Evolutionary conservation across 2,329 filamentous ascomycete genomes (phyloP), one percentile per base, ranked within the genome.

Genomic region (Podosphaera leucotricha): DNA sequence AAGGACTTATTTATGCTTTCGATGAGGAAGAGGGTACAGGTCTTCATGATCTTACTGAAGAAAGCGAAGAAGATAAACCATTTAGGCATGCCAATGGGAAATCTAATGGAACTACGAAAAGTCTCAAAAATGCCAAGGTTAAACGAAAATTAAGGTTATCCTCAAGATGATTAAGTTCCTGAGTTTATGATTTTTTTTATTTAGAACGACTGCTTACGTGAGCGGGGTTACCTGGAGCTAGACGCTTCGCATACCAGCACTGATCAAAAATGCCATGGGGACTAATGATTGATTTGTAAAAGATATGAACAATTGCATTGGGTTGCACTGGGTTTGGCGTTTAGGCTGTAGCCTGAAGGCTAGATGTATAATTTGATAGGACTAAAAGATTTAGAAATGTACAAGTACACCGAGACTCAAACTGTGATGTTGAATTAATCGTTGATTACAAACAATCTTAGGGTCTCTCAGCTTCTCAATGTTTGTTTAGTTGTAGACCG

Each of bases 1-100:
- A 86, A 50, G 82, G 82, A 3, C 66, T 95, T 20, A 93, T 95
- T 60, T 79, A 80, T 48, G 79, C 77, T 10, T 94, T 93, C 54
- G 87, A 95, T 54, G 75, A 90, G 48, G 86, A 94, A 58, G 75
- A 80, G 53, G 68, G 68, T 38, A 70, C 69, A 37, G 81, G 81
- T 36, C 66, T 95, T 40, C 73, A 74, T 13, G 83, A 93, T 53
- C 64, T 94, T 35, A 70, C 79, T 2, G 80, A 86, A 50, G 81
- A 90, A 49, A 80, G 71, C 51, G 78, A 82, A 24, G 77, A 77
- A 44, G 75, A 76, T 26, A 55, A 54, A 21, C 49, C 46, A 11
- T 43, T 44, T 6, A 43, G 41, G 13, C 46, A 43, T 44, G 45
- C 46, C 8, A 57, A 58, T 44, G 55, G 53, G 8, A 56, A 53